These are phyloP conservation scores for Thalassiosira pacifica DNA, from an alignment of 352 stramenopile genomes.

Conservation along the genomic window DNA sequence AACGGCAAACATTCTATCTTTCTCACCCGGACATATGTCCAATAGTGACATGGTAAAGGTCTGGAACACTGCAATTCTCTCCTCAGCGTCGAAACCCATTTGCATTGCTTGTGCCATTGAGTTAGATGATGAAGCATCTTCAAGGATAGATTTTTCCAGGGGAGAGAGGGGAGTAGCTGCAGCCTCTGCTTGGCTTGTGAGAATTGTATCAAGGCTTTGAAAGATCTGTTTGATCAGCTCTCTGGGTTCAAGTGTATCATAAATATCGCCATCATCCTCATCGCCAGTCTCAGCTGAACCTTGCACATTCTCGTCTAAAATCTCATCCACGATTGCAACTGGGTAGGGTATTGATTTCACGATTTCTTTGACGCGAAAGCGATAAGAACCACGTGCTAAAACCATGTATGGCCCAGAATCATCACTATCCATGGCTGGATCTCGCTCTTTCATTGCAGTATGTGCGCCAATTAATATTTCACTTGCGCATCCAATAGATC, in stretches of 20 bases:
- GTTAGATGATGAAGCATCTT: conserved; percentile 54
- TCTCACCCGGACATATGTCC: conserved; percentile 67
- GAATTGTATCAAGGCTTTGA: conserved; percentile 60
- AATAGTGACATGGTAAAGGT: conserved; percentile 73
- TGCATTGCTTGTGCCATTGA: conserved; percentile 51
- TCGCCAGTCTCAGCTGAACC: conserved; percentile 58
- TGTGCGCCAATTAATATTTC: conserved; percentile 77
- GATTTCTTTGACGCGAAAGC: conserved; percentile 84
- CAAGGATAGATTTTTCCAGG: conserved; percentile 82
- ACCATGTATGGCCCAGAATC: conserved; percentile 67
- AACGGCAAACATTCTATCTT: conserved; percentile 70
- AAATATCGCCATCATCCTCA: conserved; percentile 57
- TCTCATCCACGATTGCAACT: conserved; percentile 83
- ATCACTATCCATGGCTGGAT: conserved; percentile 32
- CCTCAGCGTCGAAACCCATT: conserved; percentile 63
- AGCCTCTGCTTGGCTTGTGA: conserved; percentile 51
- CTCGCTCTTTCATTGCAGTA: conserved; percentile 19
- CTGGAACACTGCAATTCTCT: conserved; percentile 71
- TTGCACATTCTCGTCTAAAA: conserved; percentile 69
- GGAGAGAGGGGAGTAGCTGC: conserved; percentile 59
- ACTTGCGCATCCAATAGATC: conserved; percentile 78
- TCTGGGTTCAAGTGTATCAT: conserved; percentile 40
- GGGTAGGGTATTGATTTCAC: conserved; percentile 81
- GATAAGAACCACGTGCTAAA: conserved; percentile 72
- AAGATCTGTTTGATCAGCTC: conserved; percentile 71